Evolutionary conservation across 768 basidiomycete species (phyloP).

Genomic region (Lentinula guzmanii): DNA sequence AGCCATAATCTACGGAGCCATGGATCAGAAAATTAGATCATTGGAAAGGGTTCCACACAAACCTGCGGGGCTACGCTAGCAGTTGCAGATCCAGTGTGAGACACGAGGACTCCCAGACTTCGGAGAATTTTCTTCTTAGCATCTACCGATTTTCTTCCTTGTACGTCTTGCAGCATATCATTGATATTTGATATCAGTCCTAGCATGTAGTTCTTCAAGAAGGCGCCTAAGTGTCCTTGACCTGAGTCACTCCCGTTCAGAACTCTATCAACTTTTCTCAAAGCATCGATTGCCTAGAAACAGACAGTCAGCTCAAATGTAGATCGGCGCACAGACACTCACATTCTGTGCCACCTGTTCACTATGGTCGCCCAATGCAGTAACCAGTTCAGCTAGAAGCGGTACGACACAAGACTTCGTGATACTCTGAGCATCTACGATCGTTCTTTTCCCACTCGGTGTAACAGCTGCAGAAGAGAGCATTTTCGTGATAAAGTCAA

Average conservation of each 20-base stretch:
- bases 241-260: slow-evolving; percentile 22
- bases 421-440: slow-evolving; percentile 40
- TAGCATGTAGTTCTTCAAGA: slow-evolving; percentile 73
- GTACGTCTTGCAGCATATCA: slow-evolving; percentile 79
- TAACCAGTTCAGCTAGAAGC: slow-evolving; percentile 69
- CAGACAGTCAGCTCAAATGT: not conserved
- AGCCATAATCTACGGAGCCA: slow-evolving; percentile 75
- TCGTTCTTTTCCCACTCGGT: slow-evolving; percentile 18
- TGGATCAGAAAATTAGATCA: not conserved
- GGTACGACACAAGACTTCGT: slow-evolving; percentile 65
- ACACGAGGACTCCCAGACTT: slow-evolving; percentile 70
- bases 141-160: slow-evolving; percentile 63
- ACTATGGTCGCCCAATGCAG: slow-evolving; percentile 71
- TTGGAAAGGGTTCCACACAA: slow-evolving; percentile 11
- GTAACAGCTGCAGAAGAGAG: slow-evolving; percentile 40
- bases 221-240: slow-evolving; percentile 40
- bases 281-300: slow-evolving; percentile 26
- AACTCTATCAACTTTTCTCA: slow-evolving; percentile 40
- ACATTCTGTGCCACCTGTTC: slow-evolving; percentile 37
- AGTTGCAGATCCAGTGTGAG: slow-evolving; percentile 64
- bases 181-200: slow-evolving; percentile 83
- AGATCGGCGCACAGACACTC: slow-evolving; percentile 13
- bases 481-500: slow-evolving; percentile 58
- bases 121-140: slow-evolving; percentile 76
- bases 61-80: slow-evolving; percentile 86